Conservation (phyloP, 176 grass and related monocot genomes). For the Oropetium thomaeum region DNA sequence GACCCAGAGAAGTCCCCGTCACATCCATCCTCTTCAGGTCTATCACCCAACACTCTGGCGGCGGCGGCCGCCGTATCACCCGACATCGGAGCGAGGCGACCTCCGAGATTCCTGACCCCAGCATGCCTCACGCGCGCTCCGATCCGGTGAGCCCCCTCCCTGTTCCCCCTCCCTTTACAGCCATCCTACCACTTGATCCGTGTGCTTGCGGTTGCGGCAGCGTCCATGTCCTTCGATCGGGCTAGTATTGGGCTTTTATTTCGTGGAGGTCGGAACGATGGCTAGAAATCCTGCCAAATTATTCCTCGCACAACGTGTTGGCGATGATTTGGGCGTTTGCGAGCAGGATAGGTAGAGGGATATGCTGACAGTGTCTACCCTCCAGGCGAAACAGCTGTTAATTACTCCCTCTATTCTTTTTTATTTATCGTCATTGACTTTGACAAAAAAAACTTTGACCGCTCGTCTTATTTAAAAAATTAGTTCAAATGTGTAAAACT, state of each 20-base stretch:
- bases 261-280: not conserved
- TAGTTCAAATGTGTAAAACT: no score
- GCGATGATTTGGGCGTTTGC: not conserved
- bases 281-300: not conserved
- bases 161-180: not conserved
- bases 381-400: not conserved
- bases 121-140: constrained; percentile 25
- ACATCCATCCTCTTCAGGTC: not conserved
- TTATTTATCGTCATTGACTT: no score
- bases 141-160: constrained; percentile 23
- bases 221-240: not conserved
- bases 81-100: not conserved
- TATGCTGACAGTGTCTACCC: not conserved
- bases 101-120: not conserved
- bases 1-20: not conserved
- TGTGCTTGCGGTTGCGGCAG: no score
- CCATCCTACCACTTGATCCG: not conserved
- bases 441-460: no score
- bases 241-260: not conserved
- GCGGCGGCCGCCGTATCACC: not conserved
- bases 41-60: not conserved
- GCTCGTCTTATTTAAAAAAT: no score
- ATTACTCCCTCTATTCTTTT: no score
- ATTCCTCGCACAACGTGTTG: not conserved
- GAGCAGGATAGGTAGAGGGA: not conserved